A percentile compares a stretch with the other conserved stretches of the same genome.
Evolutionary conservation across 306 rosid genomes (phyloP).

Genomic region (Leucaena leucocephala): DNA sequence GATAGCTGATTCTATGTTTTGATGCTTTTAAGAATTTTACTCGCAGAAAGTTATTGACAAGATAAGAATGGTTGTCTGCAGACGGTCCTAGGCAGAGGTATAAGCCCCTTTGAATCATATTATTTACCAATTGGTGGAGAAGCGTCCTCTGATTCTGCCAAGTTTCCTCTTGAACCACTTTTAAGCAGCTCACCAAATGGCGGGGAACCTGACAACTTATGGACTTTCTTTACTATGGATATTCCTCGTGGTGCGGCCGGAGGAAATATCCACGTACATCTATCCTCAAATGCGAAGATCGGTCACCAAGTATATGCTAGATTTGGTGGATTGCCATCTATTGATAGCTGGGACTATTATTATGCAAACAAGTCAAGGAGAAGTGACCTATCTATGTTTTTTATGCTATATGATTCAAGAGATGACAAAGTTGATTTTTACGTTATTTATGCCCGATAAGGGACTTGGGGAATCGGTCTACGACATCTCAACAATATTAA

Average conservation of each 20-base stretch:
- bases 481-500: constrained; percentile 53
- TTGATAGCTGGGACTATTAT: constrained; percentile 77
- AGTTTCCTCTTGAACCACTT: constrained; percentile 82
- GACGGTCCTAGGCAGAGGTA: constrained; percentile 69
- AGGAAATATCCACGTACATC: constrained; percentile 67
- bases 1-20: constrained; percentile 41
- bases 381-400: constrained; percentile 74
- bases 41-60: constrained; percentile 48
- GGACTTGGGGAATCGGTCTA: constrained; percentile 91
- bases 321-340: constrained; percentile 89
- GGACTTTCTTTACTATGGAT: constrained; percentile 82
- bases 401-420: constrained; percentile 72
- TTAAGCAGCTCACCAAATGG: constrained; percentile 53
- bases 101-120: constrained; percentile 75
- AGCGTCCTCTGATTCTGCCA: constrained; percentile 48
- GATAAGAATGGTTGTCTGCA: constrained; percentile 75
- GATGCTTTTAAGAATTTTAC: constrained; percentile 52
- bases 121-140: constrained; percentile 75
- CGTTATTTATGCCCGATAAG: constrained; percentile 83
- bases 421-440: constrained; percentile 69
- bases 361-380: constrained; percentile 78
- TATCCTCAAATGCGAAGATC: constrained; percentile 59
- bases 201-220: constrained; percentile 49
- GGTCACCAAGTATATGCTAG: constrained; percentile 79
- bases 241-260: constrained; percentile 94